These are phyloP conservation scores for Neonectria punicea DNA, from an alignment of 2,329 filamentous ascomycete genomes.

Conservation along the genomic window DNA sequence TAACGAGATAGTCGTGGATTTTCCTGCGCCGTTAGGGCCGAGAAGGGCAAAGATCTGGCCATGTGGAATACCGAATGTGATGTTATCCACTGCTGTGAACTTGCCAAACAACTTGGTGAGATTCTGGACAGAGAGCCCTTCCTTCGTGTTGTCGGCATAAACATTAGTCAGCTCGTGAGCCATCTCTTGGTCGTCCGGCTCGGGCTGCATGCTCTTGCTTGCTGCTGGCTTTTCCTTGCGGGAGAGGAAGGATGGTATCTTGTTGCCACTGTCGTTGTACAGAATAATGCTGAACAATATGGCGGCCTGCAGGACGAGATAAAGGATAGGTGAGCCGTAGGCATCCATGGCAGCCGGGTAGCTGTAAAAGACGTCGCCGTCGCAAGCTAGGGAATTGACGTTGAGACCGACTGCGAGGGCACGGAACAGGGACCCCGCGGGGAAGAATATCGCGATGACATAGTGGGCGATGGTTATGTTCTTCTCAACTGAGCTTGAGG, in stretches of 20 bases:
- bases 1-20: constrained; percentile 88
- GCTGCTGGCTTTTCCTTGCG: too few relatives aligned
- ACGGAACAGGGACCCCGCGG: constrained; percentile 79
- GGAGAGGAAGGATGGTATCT: too few relatives aligned
- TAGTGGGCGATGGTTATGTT: constrained; percentile 79
- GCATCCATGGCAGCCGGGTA: constrained; percentile 77
- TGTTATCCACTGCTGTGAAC: constrained; percentile 85
- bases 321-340: constrained; percentile 88
- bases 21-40: constrained; percentile 91
- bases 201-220: constrained; percentile 30
- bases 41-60: constrained; percentile 90
- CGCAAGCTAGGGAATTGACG: constrained; percentile 83
- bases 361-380: constrained; percentile 68
- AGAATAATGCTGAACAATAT: constrained; percentile 52
- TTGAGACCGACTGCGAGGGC: constrained; percentile 66
- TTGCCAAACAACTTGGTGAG: constrained; percentile 82
- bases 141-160: constrained; percentile 49
- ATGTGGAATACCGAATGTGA: constrained; percentile 82
- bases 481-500: constrained; percentile 73
- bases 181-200: constrained; percentile 66
- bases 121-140: constrained; percentile 80
- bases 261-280: too few relatives aligned
- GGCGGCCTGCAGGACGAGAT: constrained; percentile 79
- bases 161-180: constrained; percentile 72
- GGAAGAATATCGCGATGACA: constrained; percentile 77